These are phyloP conservation scores for Citrullus colocynthis DNA, from an alignment of 306 rosid species.

Conservation along the genomic window DNA sequence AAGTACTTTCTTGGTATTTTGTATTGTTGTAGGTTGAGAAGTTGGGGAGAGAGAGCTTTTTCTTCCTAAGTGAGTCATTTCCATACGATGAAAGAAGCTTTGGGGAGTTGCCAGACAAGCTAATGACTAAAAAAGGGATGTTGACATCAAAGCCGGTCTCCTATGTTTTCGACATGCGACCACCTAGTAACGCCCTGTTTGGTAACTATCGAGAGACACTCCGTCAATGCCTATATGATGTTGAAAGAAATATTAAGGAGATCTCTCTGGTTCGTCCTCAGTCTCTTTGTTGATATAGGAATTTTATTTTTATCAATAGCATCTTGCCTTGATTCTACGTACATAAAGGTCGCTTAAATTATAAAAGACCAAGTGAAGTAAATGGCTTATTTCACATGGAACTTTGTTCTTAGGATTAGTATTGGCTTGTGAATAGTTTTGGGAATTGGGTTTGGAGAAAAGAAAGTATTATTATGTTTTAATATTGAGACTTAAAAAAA, in stretches of 20 bases:
- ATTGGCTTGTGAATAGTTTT: neutral
- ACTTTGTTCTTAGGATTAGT: neutral
- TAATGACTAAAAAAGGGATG: constrained; percentile 33
- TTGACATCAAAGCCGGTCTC: constrained; percentile 44
- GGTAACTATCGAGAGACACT: constrained; percentile 29
- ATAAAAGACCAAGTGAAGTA: neutral
- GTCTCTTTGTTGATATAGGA: neutral
- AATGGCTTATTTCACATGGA: neutral
- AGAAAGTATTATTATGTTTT: neutral
- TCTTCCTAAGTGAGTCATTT: constrained; percentile 52
- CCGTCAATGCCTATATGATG: constrained; percentile 11
- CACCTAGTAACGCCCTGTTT: constrained; percentile 27
- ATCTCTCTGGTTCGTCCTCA: neutral
- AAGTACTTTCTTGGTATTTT: constrained; percentile 6
- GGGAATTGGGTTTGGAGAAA: neutral
- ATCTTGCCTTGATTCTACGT: neutral
- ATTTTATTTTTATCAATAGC: neutral
- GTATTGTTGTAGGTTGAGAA: constrained; percentile 59
- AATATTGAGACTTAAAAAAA: neutral
- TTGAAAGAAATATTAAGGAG: constrained; percentile 4
- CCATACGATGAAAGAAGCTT: constrained; percentile 54
- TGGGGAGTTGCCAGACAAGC: constrained; percentile 39
- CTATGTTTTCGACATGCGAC: constrained; percentile 42
- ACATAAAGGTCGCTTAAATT: neutral
- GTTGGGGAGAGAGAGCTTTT: constrained; percentile 59